Evolutionary conservation across 495 filamentous ascomycete genomes (phyloP).

Genomic region (Penicillium robsamsonii): DNA sequence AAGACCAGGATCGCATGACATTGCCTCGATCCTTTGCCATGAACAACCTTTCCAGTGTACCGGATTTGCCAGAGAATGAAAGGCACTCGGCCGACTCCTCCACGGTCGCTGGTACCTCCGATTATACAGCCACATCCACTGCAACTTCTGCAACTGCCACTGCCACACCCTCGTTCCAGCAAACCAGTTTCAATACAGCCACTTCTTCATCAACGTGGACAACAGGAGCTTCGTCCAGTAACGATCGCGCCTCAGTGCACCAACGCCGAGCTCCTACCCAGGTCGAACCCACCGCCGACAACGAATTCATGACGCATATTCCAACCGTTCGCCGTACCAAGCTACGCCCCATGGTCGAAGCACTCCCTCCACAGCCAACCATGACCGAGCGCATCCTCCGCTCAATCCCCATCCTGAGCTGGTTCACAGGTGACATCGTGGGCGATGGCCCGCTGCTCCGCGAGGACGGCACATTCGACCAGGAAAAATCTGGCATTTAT

Average conservation of each 20-base stretch:
- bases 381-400: slow-evolving; percentile 58
- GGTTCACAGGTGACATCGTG: slow-evolving; percentile 77
- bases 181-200: slow-evolving; percentile 28
- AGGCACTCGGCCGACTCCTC: slow-evolving; percentile 32
- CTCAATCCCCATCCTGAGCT: slow-evolving; percentile 61
- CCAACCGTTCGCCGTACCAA: slow-evolving; percentile 53
- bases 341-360: slow-evolving; percentile 52
- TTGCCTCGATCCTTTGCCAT: slow-evolving; percentile 47
- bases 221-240: slow-evolving; percentile 45
- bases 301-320: slow-evolving; percentile 52
- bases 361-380: slow-evolving; percentile 62
- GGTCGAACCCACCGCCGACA: slow-evolving; percentile 36
- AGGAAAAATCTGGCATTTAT: slow-evolving; percentile 68
- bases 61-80: slow-evolving; percentile 30
- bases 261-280: slow-evolving; percentile 29
- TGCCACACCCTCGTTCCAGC: slow-evolving; percentile 15
- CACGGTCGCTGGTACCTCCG: slow-evolving; percentile 37
- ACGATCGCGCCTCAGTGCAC: slow-evolving; percentile 38
- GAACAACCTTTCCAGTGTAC: slow-evolving; percentile 39
- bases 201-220: slow-evolving; percentile 5
- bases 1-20: slow-evolving; percentile 37
- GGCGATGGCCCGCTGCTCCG: slow-evolving; percentile 72
- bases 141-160: slow-evolving; percentile 35
- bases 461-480: slow-evolving; percentile 81
- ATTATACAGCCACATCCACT: slow-evolving; percentile 60